Conservation (phyloP, 352 stramenopile genomes). For the Phytophthora sp. region DNA sequence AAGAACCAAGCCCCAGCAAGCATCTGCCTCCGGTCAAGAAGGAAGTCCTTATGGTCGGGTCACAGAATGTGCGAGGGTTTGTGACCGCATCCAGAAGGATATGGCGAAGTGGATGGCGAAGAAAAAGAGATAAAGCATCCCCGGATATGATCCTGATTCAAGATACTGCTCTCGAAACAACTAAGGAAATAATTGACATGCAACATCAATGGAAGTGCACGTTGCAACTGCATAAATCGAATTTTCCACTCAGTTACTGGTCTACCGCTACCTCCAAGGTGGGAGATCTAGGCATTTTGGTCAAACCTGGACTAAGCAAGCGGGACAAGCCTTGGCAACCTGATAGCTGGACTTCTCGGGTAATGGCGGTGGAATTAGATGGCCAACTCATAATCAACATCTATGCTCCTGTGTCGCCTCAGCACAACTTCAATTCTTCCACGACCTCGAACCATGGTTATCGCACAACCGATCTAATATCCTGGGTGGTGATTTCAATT, state of each 20-base stretch:
- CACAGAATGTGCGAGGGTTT: neutral
- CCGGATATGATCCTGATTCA: neutral
- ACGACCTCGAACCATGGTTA: neutral
- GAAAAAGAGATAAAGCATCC: neutral
- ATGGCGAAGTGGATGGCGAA: neutral
- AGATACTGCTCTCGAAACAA: neutral
- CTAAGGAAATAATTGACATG: neutral
- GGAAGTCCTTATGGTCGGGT: neutral
- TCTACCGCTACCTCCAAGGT: neutral
- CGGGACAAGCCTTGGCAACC: neutral
- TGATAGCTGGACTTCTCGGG: neutral
- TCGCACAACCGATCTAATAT: neutral
- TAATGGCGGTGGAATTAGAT: constrained; percentile 3
- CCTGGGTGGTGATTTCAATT: neutral
- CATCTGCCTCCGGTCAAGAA: neutral
- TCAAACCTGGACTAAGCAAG: neutral
- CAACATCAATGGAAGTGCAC: neutral
- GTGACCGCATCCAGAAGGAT: neutral
- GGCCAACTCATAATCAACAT: neutral
- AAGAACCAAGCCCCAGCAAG: neutral
- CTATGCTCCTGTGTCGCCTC: neutral
- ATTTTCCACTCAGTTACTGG: neutral
- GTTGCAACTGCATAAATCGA: neutral
- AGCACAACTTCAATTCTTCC: neutral
- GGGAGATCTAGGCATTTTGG: neutral